Conservation (phyloP, 1,139 yeast genomes). For the Candida labiduridarum region DNA sequence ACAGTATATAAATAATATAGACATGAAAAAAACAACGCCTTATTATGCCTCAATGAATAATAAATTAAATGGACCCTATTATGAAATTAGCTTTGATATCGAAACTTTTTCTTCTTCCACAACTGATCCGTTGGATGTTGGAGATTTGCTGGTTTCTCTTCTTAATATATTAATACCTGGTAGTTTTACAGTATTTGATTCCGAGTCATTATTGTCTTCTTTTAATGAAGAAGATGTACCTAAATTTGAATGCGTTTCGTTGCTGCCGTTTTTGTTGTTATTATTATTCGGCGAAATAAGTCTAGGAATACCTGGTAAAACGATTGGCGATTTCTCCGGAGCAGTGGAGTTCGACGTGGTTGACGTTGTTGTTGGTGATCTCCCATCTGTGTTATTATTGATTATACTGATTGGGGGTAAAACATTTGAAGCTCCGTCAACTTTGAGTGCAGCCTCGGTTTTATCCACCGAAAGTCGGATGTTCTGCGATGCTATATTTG, state of each 20-base stretch:
- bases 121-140: not conserved
- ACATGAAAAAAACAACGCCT: not conserved
- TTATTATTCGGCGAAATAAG: not conserved
- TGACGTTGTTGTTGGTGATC: not conserved
- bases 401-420: conserved; percentile 7
- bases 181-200: conserved; percentile 10
- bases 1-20: not conserved
- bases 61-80: conserved; percentile 4
- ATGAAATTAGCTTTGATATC: conserved; percentile 16
- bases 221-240: not conserved
- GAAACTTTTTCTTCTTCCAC: conserved; percentile 17
- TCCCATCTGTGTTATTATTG: not conserved
- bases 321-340: not conserved
- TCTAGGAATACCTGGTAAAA: not conserved
- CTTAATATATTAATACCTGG: conserved; percentile 15
- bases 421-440: not conserved
- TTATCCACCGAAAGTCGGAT: conserved; percentile 13
- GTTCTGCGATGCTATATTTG: conserved; percentile 16
- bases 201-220: conserved; percentile 4
- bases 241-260: not conserved
- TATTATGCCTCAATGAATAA: not conserved
- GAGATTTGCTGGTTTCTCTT: conserved; percentile 7
- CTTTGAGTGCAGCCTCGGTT: not conserved
- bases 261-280: not conserved
- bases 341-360: not conserved